These are phyloP conservation scores for Coccomyxa sp. DNA, from an alignment of 139 green algal species.

Conservation along the genomic window DNA sequence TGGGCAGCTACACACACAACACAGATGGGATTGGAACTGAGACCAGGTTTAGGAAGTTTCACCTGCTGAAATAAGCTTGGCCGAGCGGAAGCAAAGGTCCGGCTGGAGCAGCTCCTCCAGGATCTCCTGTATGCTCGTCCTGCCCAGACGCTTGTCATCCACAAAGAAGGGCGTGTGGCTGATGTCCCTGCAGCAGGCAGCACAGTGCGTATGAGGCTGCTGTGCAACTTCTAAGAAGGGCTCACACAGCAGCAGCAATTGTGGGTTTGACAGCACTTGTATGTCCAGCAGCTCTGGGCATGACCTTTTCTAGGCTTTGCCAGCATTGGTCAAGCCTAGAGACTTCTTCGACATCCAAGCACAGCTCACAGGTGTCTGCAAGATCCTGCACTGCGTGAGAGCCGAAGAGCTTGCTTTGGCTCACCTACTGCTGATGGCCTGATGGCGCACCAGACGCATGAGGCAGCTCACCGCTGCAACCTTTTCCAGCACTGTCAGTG, in stretches of 20 bases:
- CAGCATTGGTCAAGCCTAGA: neutral
- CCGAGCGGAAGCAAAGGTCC: conserved; percentile 16
- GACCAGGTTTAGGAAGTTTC: neutral
- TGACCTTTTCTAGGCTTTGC: neutral
- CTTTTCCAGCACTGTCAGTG: too few species aligned
- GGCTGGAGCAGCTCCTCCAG: conserved; percentile 31
- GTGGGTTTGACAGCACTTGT: neutral
- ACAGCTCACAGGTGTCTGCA: neutral
- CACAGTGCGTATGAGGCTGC: neutral
- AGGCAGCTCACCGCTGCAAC: too few species aligned
- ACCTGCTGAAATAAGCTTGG: conserved; percentile 44
- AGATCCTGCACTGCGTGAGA: neutral
- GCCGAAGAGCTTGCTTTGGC: neutral
- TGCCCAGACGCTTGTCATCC: conserved; percentile 27
- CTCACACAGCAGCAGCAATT: neutral
- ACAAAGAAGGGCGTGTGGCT: conserved; percentile 53
- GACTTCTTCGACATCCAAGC: neutral
- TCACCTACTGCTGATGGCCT: neutral
- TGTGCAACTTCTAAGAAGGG: neutral
- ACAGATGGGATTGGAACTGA: too few species aligned
- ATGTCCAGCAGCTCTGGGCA: neutral
- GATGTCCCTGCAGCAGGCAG: conserved; percentile 7
- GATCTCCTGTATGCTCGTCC: conserved; percentile 36
- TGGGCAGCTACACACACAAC: neutral
- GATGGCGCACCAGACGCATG: neutral